Base-by-base conservation (phyloP, 176 grass and related monocot genomes). In the Oryza australiensis region DNA sequence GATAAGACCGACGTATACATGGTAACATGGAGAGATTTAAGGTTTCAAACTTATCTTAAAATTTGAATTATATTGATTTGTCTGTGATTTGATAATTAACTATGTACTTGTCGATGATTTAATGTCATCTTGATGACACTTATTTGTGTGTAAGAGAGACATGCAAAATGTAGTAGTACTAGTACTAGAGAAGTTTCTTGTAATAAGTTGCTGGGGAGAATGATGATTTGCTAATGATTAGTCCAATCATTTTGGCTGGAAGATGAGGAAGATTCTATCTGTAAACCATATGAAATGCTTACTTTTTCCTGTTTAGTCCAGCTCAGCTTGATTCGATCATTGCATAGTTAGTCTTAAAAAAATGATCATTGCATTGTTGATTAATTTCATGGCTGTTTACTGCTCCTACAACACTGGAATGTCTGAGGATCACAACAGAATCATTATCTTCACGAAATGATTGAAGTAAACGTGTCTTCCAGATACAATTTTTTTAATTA, bases 381-480 rank as follows among this genome's bases (percentile, higher is more conserved):
- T 38, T 53, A 53, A 53, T 23, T 72, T 9, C 28, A 28, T 67
- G 26, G 1, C 14, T 57, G 72, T 74, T 10, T 74, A 55, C 9
- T 73, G 28, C 30, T 33, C 72, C 57, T 34, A 5, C 49, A 65
- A 35, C 42, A 28, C 24, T n/a, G 18, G 73, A 76, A 78, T 32
- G 26, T 34, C 15, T 9, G 40, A 8, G 51, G 11, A 53, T 87
- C 40, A 87, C 57, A 38, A 24, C 23, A n/a, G 2, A 72, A 77
- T 77, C 41, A 9, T 11, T 51, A 30, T 87, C 33, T 37, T 16
- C 43, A 43, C 26, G 13, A 41, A 78, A 88, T 73, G 57, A 77
- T 78, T 57, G 55, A 64, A 42, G 24, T 64, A 37, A 28, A 64
- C 23, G 10, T 29, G 10, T 23, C 29, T 86, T 60, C 33, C 48